Base-by-base conservation (phyloP, 139 green algal species). In the Parachlorella kessleri region DNA sequence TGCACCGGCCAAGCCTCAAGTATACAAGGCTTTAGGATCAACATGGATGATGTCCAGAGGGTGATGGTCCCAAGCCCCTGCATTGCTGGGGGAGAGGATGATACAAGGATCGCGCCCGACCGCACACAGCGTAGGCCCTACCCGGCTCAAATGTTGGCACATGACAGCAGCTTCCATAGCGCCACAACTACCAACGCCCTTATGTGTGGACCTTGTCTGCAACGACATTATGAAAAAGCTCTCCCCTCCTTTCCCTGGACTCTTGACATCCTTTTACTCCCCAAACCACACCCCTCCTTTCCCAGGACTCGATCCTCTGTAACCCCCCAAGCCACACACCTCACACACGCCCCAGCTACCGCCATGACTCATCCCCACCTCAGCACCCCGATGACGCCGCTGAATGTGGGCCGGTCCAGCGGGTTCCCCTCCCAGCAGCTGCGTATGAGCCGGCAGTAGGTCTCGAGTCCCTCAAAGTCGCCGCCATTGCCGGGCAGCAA, bases 401-500 rank as follows among this genome's bases (percentile, higher is more conserved):
- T 18, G 48, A 59, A 59, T 14, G 48, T 59, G 48, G 48, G 48
- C 48, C 48, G 14, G 48, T 59, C 48, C 48, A 59, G 48, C 48
- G 48, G 48, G 48, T 18, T 59, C 48, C 21, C 14, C 14, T 14
- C 48, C 48, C 48, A 59, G 48, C 48, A 59, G 14, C 21, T 59
- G 48, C 48, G 48, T 14, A 59, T 59, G 48, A 59, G 48, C 48
- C 21, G 14, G 21, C 14, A 28, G 48, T 59, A 59, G 48, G 48
- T 18, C 48, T 14, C 14, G 48, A 14, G 14, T 18, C 14, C 48
- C 48, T 59, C 48, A 18, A 59, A 59, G 48, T 59, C 48, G 18
- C 55, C 75, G 38, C 84, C 73, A 21, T 55, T 41, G 33, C 90
- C 88, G 0, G 92, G 91, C 59, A 93, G 80, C 14, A 83, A 69